Evolutionary conservation across 352 stramenopile genomes (phyloP).

Genomic region (Elongisporangium anandrum): DNA sequence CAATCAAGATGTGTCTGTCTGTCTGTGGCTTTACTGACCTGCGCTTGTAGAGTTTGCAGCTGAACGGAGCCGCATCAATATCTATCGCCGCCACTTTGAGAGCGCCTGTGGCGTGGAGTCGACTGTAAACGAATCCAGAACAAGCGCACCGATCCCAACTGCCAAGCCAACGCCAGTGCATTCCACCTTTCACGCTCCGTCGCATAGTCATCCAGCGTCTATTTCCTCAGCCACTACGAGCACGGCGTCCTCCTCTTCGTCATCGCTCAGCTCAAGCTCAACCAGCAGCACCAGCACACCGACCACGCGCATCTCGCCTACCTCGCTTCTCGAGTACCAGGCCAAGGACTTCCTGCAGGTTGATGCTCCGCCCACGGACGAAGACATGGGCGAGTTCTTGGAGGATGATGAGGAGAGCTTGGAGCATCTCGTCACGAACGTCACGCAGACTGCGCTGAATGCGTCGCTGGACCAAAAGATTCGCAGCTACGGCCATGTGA

Average conservation of each 20-base stretch:
- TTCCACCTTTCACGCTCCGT: slow-evolving; percentile 7
- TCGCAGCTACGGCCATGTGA: slow-evolving; percentile 53
- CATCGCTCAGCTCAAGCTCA: slow-evolving; percentile 15
- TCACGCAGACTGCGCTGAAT: slow-evolving; percentile 57
- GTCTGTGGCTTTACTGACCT: not conserved
- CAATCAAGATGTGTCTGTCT: not conserved
- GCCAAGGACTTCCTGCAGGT: slow-evolving; percentile 67
- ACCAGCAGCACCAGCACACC: slow-evolving; percentile 1
- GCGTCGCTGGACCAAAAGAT: slow-evolving; percentile 76
- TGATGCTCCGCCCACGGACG: slow-evolving; percentile 34
- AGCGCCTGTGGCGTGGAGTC: slow-evolving; percentile 60
- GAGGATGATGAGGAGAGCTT: slow-evolving; percentile 61
- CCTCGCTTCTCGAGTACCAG: slow-evolving; percentile 67
- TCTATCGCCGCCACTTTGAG: slow-evolving; percentile 77
- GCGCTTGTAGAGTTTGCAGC: slow-evolving; percentile 44
- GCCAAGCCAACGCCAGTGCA: slow-evolving; percentile 10
- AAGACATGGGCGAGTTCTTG: slow-evolving; percentile 56
- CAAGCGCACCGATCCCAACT: slow-evolving; percentile 12
- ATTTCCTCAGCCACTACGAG: not conserved
- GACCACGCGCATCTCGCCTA: slow-evolving; percentile 14
- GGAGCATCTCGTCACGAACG: slow-evolving; percentile 71
- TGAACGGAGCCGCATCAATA: slow-evolving; percentile 73
- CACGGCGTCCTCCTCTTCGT: slow-evolving; percentile 15
- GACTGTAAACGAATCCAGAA: slow-evolving; percentile 31
- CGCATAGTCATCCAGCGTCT: not conserved